phyloP scores from a whole-genome alignment of 805 yeast genomes.

The Cephaloascus fragrans region DNA sequence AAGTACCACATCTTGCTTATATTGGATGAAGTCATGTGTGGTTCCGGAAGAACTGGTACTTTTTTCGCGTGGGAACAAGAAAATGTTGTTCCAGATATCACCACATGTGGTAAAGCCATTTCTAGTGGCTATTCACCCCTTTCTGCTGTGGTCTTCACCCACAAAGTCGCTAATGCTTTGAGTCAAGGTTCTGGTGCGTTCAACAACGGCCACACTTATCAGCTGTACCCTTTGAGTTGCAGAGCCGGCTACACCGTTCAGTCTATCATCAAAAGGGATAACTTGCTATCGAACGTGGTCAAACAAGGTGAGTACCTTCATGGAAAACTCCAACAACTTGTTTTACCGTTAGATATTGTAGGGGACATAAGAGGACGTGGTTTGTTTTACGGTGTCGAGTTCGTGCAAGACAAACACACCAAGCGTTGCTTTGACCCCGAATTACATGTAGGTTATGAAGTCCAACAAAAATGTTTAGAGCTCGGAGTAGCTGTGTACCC shows the following conservation, averaged over 20 bases:
- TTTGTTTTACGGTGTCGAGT: slow-evolving; percentile 22
- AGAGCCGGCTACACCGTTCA: slow-evolving; percentile 37
- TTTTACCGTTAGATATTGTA: slow-evolving; percentile 20
- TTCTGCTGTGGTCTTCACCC: slow-evolving; percentile 34
- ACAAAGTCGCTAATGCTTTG: slow-evolving; percentile 25
- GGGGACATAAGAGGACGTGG: slow-evolving; percentile 25
- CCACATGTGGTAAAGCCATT: slow-evolving; percentile 38
- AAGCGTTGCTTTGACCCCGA: slow-evolving; percentile 12
- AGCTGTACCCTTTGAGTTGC: slow-evolving; percentile 37
- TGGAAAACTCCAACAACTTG: slow-evolving; percentile 19
- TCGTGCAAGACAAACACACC: slow-evolving; percentile 16
- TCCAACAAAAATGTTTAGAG: background rate
- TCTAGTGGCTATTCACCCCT: slow-evolving; percentile 41
- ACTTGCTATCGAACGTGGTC: slow-evolving; percentile 29
- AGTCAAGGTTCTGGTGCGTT: slow-evolving; percentile 29
- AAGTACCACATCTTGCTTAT: slow-evolving; percentile 41
- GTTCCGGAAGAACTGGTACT: slow-evolving; percentile 43
- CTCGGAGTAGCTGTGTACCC: slow-evolving; percentile 2
- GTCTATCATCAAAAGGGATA: slow-evolving; percentile 10
- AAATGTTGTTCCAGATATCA: slow-evolving; percentile 36
- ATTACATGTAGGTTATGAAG: background rate
- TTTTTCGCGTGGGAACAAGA: slow-evolving; percentile 38
- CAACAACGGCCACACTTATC: slow-evolving; percentile 42
- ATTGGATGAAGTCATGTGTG: slow-evolving; percentile 51
- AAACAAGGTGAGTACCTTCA: slow-evolving; percentile 33